phyloP scores from a whole-genome alignment of 306 rosid species.

The Begonia peltatifolia region DNA sequence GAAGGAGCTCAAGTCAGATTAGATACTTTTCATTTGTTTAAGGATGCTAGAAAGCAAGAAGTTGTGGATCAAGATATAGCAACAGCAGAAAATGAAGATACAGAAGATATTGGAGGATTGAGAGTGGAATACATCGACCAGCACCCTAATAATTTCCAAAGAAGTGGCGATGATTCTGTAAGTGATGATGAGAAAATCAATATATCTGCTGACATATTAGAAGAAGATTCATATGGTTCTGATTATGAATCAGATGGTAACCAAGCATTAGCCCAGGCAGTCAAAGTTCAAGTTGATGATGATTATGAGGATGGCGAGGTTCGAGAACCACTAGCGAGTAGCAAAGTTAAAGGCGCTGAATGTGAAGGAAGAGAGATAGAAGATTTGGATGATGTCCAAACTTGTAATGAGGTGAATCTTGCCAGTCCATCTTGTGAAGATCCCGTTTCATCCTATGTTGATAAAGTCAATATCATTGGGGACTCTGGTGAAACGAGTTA shows the following conservation, averaged over 20 bases:
- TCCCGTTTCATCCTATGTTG: conserved; percentile 16
- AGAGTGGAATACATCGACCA: conserved; percentile 30
- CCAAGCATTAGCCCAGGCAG: conserved; percentile 39
- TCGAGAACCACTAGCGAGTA: conserved; percentile 32
- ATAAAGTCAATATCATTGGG: conserved; percentile 14
- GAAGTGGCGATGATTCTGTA: conserved; percentile 32
- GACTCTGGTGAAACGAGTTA: conserved; percentile 19
- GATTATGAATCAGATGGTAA: conserved; percentile 77
- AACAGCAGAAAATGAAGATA: conserved; percentile 16
- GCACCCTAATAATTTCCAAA: conserved; percentile 18
- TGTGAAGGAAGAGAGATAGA: conserved; percentile 48
- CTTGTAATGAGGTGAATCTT: conserved; percentile 17
- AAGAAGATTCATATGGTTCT: conserved; percentile 46
- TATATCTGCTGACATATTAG: conserved; percentile 46
- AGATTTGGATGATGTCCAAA: conserved; percentile 12
- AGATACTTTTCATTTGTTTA: conserved; percentile 14
- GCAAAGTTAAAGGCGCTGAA: conserved; percentile 23
- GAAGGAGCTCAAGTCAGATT: neutral
- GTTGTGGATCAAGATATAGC: conserved; percentile 13
- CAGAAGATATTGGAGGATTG: conserved; percentile 14
- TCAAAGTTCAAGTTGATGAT: conserved; percentile 29
- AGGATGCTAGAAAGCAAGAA: conserved; percentile 15
- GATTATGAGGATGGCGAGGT: conserved; percentile 90
- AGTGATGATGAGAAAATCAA: conserved; percentile 78
- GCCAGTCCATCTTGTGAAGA: conserved; percentile 17